Percentiles rank a stretch among this genome's conserved stretches.
Conservation (phyloP, 2,329 filamentous ascomycete genomes). For the Onygenales sp. region DNA sequence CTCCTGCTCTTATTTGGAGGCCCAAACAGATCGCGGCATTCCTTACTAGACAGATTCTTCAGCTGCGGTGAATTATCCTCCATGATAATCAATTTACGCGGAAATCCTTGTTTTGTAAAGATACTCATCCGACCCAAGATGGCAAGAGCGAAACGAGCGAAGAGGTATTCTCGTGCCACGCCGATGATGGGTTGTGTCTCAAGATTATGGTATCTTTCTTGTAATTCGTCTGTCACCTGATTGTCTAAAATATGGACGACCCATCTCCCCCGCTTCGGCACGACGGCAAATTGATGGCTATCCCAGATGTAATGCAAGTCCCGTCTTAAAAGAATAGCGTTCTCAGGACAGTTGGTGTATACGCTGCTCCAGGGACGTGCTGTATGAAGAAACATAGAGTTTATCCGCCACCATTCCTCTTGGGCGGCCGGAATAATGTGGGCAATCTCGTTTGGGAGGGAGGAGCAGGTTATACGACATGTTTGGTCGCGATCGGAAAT, state of each 20-base stretch:
- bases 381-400: not conserved
- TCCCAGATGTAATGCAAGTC: conserved; percentile 1
- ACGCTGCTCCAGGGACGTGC: not conserved
- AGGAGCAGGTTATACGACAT: not conserved
- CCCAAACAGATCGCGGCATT: not conserved
- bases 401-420: not conserved
- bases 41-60: not conserved
- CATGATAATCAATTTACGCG: not conserved
- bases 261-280: not conserved
- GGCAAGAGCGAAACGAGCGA: not conserved
- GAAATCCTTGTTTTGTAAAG: not conserved
- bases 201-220: conserved; percentile 1
- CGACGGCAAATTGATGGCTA: not conserved
- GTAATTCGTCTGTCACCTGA: not conserved
- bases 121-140: not conserved
- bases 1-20: not conserved
- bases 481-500: not conserved
- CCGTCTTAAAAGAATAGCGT: not conserved
- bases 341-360: not conserved
- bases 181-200: not conserved
- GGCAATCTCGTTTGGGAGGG: not conserved
- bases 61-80: not conserved
- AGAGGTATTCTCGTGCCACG: conserved; percentile 1
- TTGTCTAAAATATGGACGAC: not conserved
- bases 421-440: not conserved